These are phyloP conservation scores for Cardamine resedifolia DNA, from an alignment of 345 rosid genomes.

Conservation along the genomic window DNA sequence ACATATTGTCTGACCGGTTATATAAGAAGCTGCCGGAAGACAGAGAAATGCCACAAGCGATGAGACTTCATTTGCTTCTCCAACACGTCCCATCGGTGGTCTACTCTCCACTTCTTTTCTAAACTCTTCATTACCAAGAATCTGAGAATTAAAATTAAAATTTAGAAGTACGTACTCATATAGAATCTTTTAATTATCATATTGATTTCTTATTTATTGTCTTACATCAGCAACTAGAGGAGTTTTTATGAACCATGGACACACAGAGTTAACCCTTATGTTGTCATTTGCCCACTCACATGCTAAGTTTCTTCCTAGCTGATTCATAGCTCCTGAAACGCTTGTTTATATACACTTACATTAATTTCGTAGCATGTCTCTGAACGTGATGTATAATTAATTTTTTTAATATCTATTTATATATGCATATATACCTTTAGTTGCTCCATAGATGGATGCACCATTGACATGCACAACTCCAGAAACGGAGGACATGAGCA, in stretches of 20 bases:
- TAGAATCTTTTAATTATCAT: neutral
- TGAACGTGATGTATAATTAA: neutral
- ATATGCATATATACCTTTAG: slow-evolving; percentile 25
- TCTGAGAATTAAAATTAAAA: slow-evolving; percentile 33
- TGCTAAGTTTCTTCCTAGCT: slow-evolving; percentile 30
- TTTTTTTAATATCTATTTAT: neutral
- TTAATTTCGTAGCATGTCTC: too few species aligned
- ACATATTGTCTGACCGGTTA: slow-evolving; percentile 66
- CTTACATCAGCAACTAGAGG: slow-evolving; percentile 4
- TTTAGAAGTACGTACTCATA: neutral
- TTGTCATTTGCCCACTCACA: slow-evolving; percentile 35
- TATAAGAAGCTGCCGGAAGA: slow-evolving; percentile 73
- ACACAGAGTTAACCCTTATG: slow-evolving; percentile 29
- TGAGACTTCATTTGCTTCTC: slow-evolving; percentile 69
- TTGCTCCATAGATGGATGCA: slow-evolving; percentile 1
- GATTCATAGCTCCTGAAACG: slow-evolving; percentile 28
- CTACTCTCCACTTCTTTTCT: slow-evolving; percentile 40
- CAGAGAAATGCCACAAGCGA: slow-evolving; percentile 63
- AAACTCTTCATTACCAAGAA: slow-evolving; percentile 44
- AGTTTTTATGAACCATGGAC: slow-evolving; percentile 29
- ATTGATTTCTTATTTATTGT: neutral
- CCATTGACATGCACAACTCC: neutral
- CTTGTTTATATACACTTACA: neutral
- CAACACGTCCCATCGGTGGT: slow-evolving; percentile 65
- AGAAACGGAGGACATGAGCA: neutral